Evolutionary conservation across 2,329 filamentous ascomycete genomes (phyloP).

Genomic region (Fusarium temperatum): DNA sequence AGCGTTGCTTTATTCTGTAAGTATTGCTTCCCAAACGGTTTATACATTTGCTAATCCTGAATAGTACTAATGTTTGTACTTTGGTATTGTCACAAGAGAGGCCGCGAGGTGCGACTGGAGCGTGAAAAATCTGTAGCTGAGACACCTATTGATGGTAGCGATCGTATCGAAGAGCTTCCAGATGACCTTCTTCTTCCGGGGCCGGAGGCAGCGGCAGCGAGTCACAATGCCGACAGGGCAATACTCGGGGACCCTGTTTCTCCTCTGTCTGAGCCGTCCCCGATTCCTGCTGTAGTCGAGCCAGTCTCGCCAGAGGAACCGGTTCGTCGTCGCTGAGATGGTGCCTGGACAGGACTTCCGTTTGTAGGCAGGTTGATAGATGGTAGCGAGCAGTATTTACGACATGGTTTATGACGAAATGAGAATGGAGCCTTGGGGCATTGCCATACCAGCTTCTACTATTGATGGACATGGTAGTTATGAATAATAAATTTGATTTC

Average conservation of each 20-base stretch:
- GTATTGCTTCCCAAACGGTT: slow-evolving; percentile 43
- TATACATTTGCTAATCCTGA: not conserved
- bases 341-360: not conserved
- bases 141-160: slow-evolving; percentile 48
- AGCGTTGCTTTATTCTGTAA: slow-evolving; percentile 87
- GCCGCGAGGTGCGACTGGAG: slow-evolving; percentile 82
- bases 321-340: slow-evolving; percentile 19
- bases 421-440: slow-evolving; percentile 7
- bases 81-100: slow-evolving; percentile 98
- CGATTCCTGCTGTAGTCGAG: slow-evolving; percentile 2
- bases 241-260: slow-evolving; percentile 30
- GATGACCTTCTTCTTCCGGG: slow-evolving; percentile 57
- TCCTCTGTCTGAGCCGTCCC: slow-evolving; percentile 26
- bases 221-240: not conserved
- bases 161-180: slow-evolving; percentile 59
- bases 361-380: not conserved
- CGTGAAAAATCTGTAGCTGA: slow-evolving; percentile 56
- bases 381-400: slow-evolving; percentile 27
- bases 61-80: slow-evolving; percentile 89
- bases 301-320: slow-evolving; percentile 13
- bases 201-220: slow-evolving; percentile 32
- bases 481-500: slow-evolving; percentile 26
- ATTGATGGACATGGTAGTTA: slow-evolving; percentile 2
- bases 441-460: slow-evolving; percentile 20
- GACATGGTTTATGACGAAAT: slow-evolving; percentile 20